A percentile compares a stretch with the other conserved stretches of the same genome.
Evolutionary conservation across 352 stramenopile species (phyloP).

Genomic region (Salisapilia sapeloensis): DNA sequence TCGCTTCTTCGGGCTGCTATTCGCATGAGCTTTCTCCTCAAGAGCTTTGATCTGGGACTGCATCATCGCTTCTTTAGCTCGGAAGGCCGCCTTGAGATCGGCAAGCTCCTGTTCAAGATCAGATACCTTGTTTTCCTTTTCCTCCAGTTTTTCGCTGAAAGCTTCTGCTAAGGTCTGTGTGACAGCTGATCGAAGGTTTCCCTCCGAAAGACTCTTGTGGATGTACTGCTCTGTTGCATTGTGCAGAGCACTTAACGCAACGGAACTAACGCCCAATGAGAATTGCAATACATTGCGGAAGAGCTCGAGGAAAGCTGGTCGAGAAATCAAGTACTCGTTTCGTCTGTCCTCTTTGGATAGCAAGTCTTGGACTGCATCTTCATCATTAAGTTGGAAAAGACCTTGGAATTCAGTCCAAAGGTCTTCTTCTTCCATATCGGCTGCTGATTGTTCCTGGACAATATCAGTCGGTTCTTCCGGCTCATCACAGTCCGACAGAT

Average conservation of each 20-base stretch:
- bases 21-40: too few relatives aligned
- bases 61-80: too few relatives aligned
- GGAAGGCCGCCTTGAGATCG: conserved; percentile 29
- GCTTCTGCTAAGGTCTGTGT: conserved; percentile 21
- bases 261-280: conserved; percentile 31
- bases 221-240: conserved; percentile 61
- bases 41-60: too few relatives aligned
- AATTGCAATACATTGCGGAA: conserved; percentile 17
- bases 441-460: background rate
- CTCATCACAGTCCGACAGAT: conserved; percentile 56
- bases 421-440: conserved; percentile 14
- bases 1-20: too few relatives aligned
- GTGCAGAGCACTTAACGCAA: conserved; percentile 60
- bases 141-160: conserved; percentile 46
- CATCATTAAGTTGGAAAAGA: conserved; percentile 14
- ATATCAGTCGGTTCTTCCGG: conserved; percentile 1
- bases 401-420: conserved; percentile 24
- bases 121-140: conserved; percentile 37
- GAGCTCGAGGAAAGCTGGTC: conserved; percentile 35
- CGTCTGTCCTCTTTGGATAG: conserved; percentile 6
- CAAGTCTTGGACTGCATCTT: conserved; percentile 6
- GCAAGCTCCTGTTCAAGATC: conserved; percentile 51
- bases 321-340: conserved; percentile 51
- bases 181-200: conserved; percentile 39
- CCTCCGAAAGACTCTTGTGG: conserved; percentile 29